Conservation (phyloP, 495 filamentous ascomycete species). For the Stereocaulon alpinum region DNA sequence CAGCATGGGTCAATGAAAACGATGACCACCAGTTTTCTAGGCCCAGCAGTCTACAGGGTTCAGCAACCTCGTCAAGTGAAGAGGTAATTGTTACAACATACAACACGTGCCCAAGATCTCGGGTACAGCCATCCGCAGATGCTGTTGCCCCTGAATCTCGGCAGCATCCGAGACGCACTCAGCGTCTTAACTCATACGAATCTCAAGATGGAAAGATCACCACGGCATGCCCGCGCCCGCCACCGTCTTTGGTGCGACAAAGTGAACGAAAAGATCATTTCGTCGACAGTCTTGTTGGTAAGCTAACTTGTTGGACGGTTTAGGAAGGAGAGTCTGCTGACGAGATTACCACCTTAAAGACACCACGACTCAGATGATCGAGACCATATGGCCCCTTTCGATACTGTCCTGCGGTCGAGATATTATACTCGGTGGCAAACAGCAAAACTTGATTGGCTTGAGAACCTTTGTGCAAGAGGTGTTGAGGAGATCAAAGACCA, state of each 20-base stretch:
- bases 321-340: slow-evolving; percentile 21
- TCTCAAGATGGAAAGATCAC: slow-evolving; percentile 33
- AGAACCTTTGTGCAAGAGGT: slow-evolving; percentile 97
- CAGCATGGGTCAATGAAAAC: slow-evolving; percentile 37
- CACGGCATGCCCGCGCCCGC: slow-evolving; percentile 49
- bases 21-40: slow-evolving; percentile 21
- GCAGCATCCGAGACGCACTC: slow-evolving; percentile 74
- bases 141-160: slow-evolving; percentile 57
- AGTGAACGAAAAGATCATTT: slow-evolving; percentile 90
- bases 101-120: neutral
- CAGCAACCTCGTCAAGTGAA: slow-evolving; percentile 4
- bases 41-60: slow-evolving; percentile 2
- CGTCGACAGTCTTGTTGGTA: slow-evolving; percentile 97
- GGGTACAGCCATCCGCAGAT: slow-evolving; percentile 25
- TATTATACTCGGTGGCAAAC: slow-evolving; percentile 37
- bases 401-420: slow-evolving; percentile 39
- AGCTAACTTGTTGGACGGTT: slow-evolving; percentile 36
- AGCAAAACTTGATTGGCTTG: slow-evolving; percentile 65
- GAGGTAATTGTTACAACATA: slow-evolving; percentile 5
- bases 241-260: slow-evolving; percentile 78
- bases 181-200: slow-evolving; percentile 31
- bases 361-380: slow-evolving; percentile 93
- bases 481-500: slow-evolving; percentile 83
- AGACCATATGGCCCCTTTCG: slow-evolving; percentile 84
- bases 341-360: slow-evolving; percentile 47